These are phyloP conservation scores for Vachellia pachyceras DNA, from an alignment of 306 rosid genomes.

Conservation along the genomic window DNA sequence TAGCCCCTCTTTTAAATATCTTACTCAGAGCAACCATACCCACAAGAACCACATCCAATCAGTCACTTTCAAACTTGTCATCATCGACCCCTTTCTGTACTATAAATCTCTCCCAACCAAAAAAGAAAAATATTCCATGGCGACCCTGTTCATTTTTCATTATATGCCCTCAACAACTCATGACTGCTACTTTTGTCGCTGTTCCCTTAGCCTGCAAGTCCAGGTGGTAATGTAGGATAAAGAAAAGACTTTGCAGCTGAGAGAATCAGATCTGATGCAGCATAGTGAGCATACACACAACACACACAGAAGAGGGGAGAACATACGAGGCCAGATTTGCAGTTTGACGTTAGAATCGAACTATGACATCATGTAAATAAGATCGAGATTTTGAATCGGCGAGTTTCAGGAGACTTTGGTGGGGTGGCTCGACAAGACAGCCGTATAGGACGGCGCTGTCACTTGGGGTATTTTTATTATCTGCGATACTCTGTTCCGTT, in stretches of 20 bases:
- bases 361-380: not conserved
- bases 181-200: not conserved
- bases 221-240: not conserved
- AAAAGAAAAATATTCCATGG: constrained; percentile 13
- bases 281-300: no score
- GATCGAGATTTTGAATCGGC: constrained; percentile 30
- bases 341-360: constrained; percentile 31
- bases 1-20: not conserved
- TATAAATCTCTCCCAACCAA: no score
- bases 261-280: constrained; percentile 29
- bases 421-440: constrained; percentile 45
- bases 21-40: constrained; percentile 18
- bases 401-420: constrained; percentile 42
- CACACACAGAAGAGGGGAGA: constrained; percentile 17
- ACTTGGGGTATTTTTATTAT: constrained; percentile 2
- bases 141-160: not conserved
- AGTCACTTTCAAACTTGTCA: constrained; percentile 32
- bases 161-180: not conserved
- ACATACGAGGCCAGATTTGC: constrained; percentile 23
- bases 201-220: constrained; percentile 1
- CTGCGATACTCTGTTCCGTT: not conserved
- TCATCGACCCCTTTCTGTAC: not conserved
- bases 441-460: constrained; percentile 65
- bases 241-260: not conserved
- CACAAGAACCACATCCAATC: constrained; percentile 32